Evolutionary conservation across 2,329 filamentous ascomycete species (phyloP).

Genomic region (Talaromyces sp.): DNA sequence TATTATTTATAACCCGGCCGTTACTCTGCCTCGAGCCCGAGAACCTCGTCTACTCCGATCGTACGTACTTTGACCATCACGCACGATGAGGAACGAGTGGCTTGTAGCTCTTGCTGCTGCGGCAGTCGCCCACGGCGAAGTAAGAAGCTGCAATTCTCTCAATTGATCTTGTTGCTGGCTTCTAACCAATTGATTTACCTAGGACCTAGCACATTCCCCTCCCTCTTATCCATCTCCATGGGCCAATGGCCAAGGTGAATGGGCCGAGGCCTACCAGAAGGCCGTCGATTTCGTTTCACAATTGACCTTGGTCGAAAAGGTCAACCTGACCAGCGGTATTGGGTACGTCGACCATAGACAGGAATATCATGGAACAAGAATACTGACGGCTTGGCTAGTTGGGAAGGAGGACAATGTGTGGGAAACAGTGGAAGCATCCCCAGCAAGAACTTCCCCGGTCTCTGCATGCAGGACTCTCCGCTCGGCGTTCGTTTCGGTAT

Average conservation of each 20-base stretch:
- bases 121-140: conserved; percentile 29
- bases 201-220: conserved; percentile 45
- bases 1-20: neutral
- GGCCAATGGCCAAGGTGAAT: conserved; percentile 69
- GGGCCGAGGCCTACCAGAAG: conserved; percentile 70
- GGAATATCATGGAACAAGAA: neutral
- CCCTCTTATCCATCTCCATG: conserved; percentile 84
- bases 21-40: neutral
- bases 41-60: neutral
- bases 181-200: neutral
- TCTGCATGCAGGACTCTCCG: conserved; percentile 87
- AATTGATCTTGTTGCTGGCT: neutral
- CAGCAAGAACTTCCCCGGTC: conserved; percentile 56
- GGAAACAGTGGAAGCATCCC: conserved; percentile 59
- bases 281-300: conserved; percentile 77
- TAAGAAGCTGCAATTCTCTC: conserved; percentile 14
- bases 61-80: neutral
- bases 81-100: conserved; percentile 32
- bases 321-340: conserved; percentile 88
- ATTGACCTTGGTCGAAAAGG: conserved; percentile 80
- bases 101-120: conserved; percentile 27
- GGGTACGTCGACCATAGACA: conserved; percentile 54
- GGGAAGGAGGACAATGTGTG: conserved; percentile 68
- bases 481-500: conserved; percentile 67
- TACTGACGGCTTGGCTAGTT: conserved; percentile 38